phyloP scores from a whole-genome alignment of 352 stramenopile genomes.

The Pythium volutum region DNA sequence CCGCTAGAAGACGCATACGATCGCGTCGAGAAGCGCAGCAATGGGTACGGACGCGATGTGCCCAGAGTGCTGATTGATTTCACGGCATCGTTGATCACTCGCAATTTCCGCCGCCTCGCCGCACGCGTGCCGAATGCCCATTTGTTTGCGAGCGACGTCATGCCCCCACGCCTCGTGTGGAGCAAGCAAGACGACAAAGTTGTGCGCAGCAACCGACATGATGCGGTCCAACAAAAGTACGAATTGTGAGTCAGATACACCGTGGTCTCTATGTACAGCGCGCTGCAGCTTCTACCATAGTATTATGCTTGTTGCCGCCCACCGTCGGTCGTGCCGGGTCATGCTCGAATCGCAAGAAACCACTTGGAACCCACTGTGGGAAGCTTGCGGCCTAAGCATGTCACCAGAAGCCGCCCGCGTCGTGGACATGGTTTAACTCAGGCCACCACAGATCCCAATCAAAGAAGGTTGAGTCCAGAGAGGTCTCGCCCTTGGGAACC shows the following conservation, averaged over 20 bases:
- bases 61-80: conserved; percentile 61
- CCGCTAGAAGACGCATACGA: conserved; percentile 59
- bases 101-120: conserved; percentile 64
- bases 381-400: too few relatives aligned
- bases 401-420: too few relatives aligned
- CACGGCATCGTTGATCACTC: conserved; percentile 56
- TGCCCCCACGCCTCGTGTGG: conserved; percentile 69
- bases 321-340: too few relatives aligned
- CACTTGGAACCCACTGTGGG: too few relatives aligned
- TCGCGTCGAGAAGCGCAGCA: conserved; percentile 57
- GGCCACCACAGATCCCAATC: too few relatives aligned
- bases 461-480: too few relatives aligned
- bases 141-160: conserved; percentile 59
- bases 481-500: too few relatives aligned
- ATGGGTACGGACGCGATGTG: conserved; percentile 67
- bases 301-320: too few relatives aligned
- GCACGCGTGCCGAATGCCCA: conserved; percentile 64
- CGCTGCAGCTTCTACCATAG: too few relatives aligned
- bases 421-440: too few relatives aligned
- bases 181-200: conserved; percentile 63
- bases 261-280: too few relatives aligned
- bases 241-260: conserved; percentile 27
- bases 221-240: conserved; percentile 70
- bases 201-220: conserved; percentile 37
- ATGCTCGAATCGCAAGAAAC: too few relatives aligned